Conservation (phyloP, 1,139 yeast genomes). For the Wickerhamiella pararugosa region DNA sequence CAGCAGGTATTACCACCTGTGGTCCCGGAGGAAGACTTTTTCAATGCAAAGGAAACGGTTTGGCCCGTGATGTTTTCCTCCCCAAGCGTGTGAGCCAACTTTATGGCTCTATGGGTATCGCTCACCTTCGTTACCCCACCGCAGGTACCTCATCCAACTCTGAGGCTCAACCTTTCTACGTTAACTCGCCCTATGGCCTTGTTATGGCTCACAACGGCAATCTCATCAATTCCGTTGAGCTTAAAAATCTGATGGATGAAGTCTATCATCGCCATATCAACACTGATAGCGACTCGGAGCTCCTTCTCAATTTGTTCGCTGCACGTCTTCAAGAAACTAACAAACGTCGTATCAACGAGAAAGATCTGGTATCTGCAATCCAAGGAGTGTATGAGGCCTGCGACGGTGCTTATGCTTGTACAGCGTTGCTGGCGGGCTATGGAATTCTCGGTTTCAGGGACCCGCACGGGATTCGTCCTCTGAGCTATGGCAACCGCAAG, state of each 20-base stretch:
- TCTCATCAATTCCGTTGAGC: slow-evolving; percentile 69
- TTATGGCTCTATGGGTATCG: slow-evolving; percentile 89
- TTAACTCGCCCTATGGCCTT: slow-evolving; percentile 91
- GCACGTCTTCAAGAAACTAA: slow-evolving; percentile 81
- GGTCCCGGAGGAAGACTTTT: slow-evolving; percentile 86
- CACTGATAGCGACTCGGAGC: slow-evolving; percentile 91
- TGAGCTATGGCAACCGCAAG: slow-evolving; percentile 65
- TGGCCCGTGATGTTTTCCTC: slow-evolving; percentile 96
- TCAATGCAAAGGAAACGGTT: slow-evolving; percentile 97
- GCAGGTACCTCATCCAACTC: slow-evolving; percentile 96
- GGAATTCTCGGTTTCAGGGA: slow-evolving; percentile 93
- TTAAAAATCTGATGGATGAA: slow-evolving; percentile 72
- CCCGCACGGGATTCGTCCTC: slow-evolving; percentile 91
- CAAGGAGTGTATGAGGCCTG: slow-evolving; percentile 65
- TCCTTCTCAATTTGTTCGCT: slow-evolving; percentile 78
- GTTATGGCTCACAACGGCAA: slow-evolving; percentile 88
- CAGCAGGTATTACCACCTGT: slow-evolving; percentile 97
- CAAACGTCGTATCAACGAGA: slow-evolving; percentile 83
- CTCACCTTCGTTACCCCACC: slow-evolving; percentile 91
- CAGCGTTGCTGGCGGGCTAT: slow-evolving; percentile 90
- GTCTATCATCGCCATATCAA: slow-evolving; percentile 93
- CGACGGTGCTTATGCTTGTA: slow-evolving; percentile 94
- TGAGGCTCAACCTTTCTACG: slow-evolving; percentile 98
- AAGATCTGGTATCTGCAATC: slow-evolving; percentile 75
- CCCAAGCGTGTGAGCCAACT: slow-evolving; percentile 61